Evolutionary conservation across 768 basidiomycete species (phyloP).

Genomic region (Hemileccinum rubropunctum): DNA sequence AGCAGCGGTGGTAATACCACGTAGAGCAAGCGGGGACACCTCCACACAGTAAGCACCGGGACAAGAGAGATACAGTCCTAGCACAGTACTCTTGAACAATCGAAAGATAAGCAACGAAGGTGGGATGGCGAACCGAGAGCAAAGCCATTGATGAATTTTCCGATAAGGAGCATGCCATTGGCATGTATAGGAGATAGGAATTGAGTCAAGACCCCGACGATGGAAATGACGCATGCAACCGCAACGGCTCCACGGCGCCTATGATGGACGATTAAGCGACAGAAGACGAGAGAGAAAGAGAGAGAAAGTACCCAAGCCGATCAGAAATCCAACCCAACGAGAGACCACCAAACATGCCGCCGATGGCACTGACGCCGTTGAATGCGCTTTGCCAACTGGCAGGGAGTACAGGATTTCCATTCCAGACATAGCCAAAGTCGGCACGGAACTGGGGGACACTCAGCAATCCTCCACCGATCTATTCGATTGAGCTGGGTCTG

Average conservation of each 20-base stretch:
- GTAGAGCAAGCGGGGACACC: conserved; percentile 27
- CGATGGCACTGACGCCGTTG: conserved; percentile 22
- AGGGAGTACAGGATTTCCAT: conserved; percentile 10
- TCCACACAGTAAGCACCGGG: conserved; percentile 27
- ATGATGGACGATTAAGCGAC: neutral
- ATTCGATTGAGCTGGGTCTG: neutral
- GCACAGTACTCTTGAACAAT: neutral
- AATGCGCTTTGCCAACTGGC: conserved; percentile 30
- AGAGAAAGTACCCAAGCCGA: conserved; percentile 17
- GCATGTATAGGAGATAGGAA: conserved; percentile 21
- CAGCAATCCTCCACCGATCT: conserved; percentile 22
- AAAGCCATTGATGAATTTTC: conserved; percentile 27
- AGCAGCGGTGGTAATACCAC: conserved; percentile 23
- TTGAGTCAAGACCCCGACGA: conserved; percentile 22
- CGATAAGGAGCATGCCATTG: conserved; percentile 25
- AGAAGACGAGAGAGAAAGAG: too few species aligned
- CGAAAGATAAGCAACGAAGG: too few species aligned
- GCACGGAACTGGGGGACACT: conserved; percentile 23
- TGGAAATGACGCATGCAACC: conserved; percentile 20
- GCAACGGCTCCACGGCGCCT: conserved; percentile 26
- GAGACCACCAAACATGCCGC: conserved; percentile 26
- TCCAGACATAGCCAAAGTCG: neutral
- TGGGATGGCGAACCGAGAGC: conserved; percentile 16
- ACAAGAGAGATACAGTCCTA: conserved; percentile 26
- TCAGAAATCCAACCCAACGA: conserved; percentile 23